Evolutionary conservation across 208 protist species (phyloP).

Genomic region (Crithidia brevicula): DNA sequence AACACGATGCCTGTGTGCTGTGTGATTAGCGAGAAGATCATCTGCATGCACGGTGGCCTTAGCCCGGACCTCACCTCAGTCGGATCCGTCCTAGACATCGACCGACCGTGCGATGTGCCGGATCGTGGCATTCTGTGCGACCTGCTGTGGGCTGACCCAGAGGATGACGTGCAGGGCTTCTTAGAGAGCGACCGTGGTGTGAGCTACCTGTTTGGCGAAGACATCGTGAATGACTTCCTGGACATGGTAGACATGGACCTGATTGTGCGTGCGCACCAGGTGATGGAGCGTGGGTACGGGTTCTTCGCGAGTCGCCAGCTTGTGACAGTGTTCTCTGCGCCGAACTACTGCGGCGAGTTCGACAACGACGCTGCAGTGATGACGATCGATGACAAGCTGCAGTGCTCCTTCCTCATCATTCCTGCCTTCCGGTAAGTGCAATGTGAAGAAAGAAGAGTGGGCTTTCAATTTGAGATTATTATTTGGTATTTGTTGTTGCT

Average conservation of each 20-base stretch:
- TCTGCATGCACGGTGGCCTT: conserved; percentile 99
- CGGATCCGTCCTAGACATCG: conserved; percentile 94
- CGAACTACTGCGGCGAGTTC: conserved; percentile 99
- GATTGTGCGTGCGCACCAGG: conserved; percentile 99
- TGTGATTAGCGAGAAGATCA: conserved; percentile 99
- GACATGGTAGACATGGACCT: conserved; percentile 99
- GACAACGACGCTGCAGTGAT: conserved; percentile 98
- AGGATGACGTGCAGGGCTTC: conserved; percentile 93
- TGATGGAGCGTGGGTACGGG: conserved; percentile 97
- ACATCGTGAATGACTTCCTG: conserved; percentile 98
- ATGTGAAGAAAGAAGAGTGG: conserved; percentile 75
- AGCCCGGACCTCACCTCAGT: conserved; percentile 96
- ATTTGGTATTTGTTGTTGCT: not conserved
- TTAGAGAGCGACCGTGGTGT: conserved; percentile 98
- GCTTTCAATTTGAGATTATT: conserved; percentile 27
- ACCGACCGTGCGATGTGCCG: conserved; percentile 98
- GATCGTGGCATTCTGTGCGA: conserved; percentile 99
- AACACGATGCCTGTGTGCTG: conserved; percentile 99
- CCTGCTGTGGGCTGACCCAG: conserved; percentile 98
- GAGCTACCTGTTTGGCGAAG: conserved; percentile 98
- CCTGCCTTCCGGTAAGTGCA: conserved; percentile 20
- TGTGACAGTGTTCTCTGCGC: conserved; percentile 99
- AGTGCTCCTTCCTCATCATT: conserved; percentile 97
- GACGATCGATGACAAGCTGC: conserved; percentile 97
- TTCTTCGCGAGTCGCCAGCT: conserved; percentile 99